Conservation (phyloP, 306 rosid species). For the Cyclanthera cordifolia region DNA sequence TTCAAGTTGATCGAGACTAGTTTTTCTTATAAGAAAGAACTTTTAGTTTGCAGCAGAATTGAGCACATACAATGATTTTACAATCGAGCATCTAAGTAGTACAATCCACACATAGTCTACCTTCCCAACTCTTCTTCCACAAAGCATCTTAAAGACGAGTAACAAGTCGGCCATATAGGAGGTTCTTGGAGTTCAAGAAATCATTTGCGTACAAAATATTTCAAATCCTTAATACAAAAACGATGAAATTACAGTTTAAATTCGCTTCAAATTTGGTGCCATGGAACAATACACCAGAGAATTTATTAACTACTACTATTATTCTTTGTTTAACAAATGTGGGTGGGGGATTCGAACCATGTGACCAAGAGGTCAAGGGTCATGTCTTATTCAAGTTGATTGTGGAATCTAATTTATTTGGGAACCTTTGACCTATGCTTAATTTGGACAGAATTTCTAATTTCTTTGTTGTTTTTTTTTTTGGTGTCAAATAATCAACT, state of each 20-base stretch:
- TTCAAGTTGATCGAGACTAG: background rate
- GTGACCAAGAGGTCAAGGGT: too few relatives aligned
- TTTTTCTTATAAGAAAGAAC: background rate
- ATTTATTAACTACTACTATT: too few relatives aligned
- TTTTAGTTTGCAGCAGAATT: background rate
- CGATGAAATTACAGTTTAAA: background rate
- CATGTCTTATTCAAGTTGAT: too few relatives aligned
- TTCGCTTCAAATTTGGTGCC: background rate
- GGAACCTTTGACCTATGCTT: too few relatives aligned
- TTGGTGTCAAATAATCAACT: background rate
- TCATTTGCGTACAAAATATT: background rate
- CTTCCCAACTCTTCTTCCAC: background rate
- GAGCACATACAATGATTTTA: background rate
- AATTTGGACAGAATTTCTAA: background rate
- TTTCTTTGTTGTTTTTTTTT: background rate
- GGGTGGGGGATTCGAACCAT: too few relatives aligned
- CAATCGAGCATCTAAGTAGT: background rate
- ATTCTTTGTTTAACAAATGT: too few relatives aligned
- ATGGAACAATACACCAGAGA: background rate
- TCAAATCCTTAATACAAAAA: background rate
- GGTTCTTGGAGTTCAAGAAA: background rate
- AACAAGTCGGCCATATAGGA: background rate
- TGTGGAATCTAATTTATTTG: too few relatives aligned
- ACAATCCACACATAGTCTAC: background rate
- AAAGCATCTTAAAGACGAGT: background rate